Evolutionary conservation across 2,329 filamentous ascomycete species (phyloP), one percentile per base, ranked within the genome.

Genomic region (Hymenoscyphus repandus): DNA sequence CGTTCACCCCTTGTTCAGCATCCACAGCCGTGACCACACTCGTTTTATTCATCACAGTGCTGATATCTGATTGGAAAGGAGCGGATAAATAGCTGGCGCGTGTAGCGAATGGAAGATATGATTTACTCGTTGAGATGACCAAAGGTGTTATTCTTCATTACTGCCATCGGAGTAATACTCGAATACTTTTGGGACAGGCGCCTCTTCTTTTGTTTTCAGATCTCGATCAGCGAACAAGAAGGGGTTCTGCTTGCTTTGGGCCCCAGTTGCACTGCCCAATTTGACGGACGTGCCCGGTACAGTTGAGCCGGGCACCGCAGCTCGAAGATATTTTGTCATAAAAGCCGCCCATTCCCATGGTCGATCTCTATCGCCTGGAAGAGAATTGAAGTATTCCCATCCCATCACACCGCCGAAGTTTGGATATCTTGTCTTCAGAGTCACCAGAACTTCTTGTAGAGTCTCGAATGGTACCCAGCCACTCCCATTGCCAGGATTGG

Each of bases 341-440:
- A 77, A 75, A 42, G 75, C 76, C 0, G 87, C 88, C 90, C 90
- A 96, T 58, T 87, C 75, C 85, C 86, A 92, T 0, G 88, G 87
- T 49, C 75, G 70, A 11, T 73, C 72, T 2, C 64, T 65, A 20
- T 79, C 83, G 1, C 83, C 85, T 0, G 88, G 86, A 51, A 83
- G 67, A 49, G 85, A 81, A 71, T 95, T 95, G 71, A 92, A 96
- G 66, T 93, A 96, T 71, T 96, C 91, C 91, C 91, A 96, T 2
- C 90, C 90, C 83, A 93, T 93, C 6, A 96, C 83, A 1, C 91
- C 91, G 0, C 90, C 91, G 66, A 96, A 93, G 1, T 72, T 72
- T 1, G 79, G 78, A 46, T 88, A 88, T 52, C 75, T 75, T 33
- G 78, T 71, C 33, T 77, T 70, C 57, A 90, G 64, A 37, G 73